Evolutionary conservation across 257 asterid genomes (phyloP).

Genomic region (Penstemon barbatus): DNA sequence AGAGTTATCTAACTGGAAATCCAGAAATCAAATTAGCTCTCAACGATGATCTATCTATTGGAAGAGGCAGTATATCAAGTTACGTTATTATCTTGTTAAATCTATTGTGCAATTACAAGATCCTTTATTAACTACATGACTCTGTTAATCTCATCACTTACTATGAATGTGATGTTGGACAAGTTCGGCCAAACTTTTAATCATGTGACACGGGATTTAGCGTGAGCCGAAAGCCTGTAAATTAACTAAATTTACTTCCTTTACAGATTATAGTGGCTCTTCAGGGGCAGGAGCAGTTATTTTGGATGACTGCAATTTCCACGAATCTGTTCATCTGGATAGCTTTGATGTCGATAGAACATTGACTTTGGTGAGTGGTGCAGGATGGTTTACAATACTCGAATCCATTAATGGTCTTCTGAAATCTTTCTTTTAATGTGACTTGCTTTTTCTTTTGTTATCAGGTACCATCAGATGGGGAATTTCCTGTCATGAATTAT

Average conservation of each 20-base stretch:
- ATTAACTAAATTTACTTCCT: slow-evolving; percentile 14
- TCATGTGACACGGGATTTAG: slow-evolving; percentile 11
- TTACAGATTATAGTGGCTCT: slow-evolving; percentile 82
- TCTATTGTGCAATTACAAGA: slow-evolving; percentile 20
- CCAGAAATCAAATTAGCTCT: slow-evolving; percentile 98
- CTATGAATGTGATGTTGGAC: slow-evolving; percentile 11
- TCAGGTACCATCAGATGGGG: slow-evolving; percentile 99
- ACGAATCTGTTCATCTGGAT: slow-evolving; percentile 96
- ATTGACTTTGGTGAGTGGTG: slow-evolving; percentile 67
- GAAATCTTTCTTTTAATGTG: slow-evolving; percentile 13
- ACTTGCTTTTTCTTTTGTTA: slow-evolving; percentile 25
- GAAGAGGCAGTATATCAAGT: slow-evolving; percentile 65
- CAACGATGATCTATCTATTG: slow-evolving; percentile 85
- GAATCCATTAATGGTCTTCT: slow-evolving; percentile 22
- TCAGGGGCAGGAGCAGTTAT: slow-evolving; percentile 85
- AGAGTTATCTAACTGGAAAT: slow-evolving; percentile 96
- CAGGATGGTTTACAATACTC: slow-evolving; percentile 23
- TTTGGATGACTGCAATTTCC: slow-evolving; percentile 98
- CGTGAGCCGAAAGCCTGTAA: slow-evolving; percentile 25
- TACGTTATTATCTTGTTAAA: slow-evolving; percentile 56
- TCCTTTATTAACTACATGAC: not conserved
- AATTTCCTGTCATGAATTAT: slow-evolving; percentile 98
- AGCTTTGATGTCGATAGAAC: slow-evolving; percentile 94
- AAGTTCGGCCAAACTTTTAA: slow-evolving; percentile 11
- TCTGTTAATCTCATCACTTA: not conserved